phyloP scores from a whole-genome alignment of 225 moss, liverwort and hornwort species.

The Sphagnum contortum region DNA sequence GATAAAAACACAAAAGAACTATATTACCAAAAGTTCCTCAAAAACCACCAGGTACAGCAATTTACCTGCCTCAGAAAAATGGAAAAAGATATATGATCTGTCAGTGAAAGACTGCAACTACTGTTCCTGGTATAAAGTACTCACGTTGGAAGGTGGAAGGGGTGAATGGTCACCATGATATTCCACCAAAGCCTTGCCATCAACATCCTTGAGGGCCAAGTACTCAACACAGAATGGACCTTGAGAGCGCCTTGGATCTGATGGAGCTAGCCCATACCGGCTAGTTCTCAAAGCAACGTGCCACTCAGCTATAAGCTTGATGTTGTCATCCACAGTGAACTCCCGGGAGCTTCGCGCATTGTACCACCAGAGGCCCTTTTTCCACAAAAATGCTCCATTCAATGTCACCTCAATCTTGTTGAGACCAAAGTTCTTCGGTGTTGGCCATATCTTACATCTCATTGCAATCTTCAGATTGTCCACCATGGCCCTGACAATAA shows the following conservation, averaged over 20 bases:
- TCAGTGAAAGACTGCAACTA: too few relatives aligned
- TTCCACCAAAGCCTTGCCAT: slow-evolving; percentile 10
- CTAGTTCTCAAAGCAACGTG: slow-evolving; percentile 26
- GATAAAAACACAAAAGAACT: too few relatives aligned
- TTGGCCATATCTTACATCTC: slow-evolving; percentile 47
- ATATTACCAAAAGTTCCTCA: too few relatives aligned
- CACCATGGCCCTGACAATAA: slow-evolving; percentile 30
- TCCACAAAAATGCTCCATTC: slow-evolving; percentile 43
- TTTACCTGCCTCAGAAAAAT: too few relatives aligned
- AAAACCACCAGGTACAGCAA: too few relatives aligned
- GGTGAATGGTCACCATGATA: slow-evolving; percentile 28
- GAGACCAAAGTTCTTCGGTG: slow-evolving; percentile 25
- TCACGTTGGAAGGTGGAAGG: slow-evolving; percentile 13
- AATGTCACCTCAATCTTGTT: slow-evolving; percentile 41
- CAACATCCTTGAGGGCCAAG: slow-evolving; percentile 22
- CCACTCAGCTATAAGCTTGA: slow-evolving; percentile 37
- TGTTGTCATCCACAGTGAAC: slow-evolving; percentile 26
- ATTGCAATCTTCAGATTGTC: slow-evolving; percentile 18
- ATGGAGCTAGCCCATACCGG: slow-evolving; percentile 12
- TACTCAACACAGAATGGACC: slow-evolving; percentile 40
- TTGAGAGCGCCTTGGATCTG: slow-evolving; percentile 30
- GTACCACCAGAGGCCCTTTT: slow-evolving; percentile 43
- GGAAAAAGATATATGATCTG: too few relatives aligned
- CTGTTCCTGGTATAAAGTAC: not conserved
- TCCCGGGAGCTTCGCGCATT: slow-evolving; percentile 39